Percentiles rank a stretch among this genome's conserved stretches.
These are phyloP conservation scores for Ophiostoma tasmaniense DNA, from an alignment of 2,329 filamentous ascomycete genomes.

Conservation along the genomic window DNA sequence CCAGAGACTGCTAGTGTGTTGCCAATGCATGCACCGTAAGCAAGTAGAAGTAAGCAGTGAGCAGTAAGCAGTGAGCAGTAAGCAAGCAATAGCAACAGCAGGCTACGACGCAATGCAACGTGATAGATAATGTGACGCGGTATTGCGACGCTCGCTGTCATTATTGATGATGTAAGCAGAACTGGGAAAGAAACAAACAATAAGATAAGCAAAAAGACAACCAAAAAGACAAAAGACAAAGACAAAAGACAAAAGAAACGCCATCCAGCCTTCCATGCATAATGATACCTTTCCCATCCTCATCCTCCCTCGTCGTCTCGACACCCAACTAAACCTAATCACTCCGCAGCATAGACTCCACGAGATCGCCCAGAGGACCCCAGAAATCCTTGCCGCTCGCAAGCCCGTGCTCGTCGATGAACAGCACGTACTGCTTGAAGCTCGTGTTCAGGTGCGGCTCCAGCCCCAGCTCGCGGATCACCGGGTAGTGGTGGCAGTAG, in stretches of 20 bases:
- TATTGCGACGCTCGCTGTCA: not conserved
- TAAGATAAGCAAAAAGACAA: not conserved
- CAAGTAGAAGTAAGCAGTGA: not conserved
- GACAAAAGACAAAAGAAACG: not conserved
- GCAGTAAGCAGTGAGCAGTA: not conserved
- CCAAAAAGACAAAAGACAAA: not conserved
- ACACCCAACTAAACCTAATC: constrained; percentile 49
- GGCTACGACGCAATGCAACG: not conserved
- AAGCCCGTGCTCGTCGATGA: constrained; percentile 91
- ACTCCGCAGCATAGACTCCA: constrained; percentile 95
- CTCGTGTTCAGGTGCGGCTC: constrained; percentile 97
- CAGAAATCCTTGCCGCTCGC: constrained; percentile 95
- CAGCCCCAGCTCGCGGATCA: constrained; percentile 86
- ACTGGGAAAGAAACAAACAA: not conserved
- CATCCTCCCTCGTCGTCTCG: not conserved
- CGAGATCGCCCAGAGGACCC: constrained; percentile 88
- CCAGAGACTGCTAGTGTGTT: no score
- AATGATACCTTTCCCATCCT: not conserved
- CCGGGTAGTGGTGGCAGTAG: constrained; percentile 98
- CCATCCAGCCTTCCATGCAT: not conserved
- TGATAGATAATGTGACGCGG: not conserved
- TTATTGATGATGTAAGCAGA: not conserved
- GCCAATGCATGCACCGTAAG: no score
- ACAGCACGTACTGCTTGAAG: constrained; percentile 99
- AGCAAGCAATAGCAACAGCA: no score